Conservation (phyloP, 2,329 filamentous ascomycete genomes). For the Colletotrichum simmondsii region DNA sequence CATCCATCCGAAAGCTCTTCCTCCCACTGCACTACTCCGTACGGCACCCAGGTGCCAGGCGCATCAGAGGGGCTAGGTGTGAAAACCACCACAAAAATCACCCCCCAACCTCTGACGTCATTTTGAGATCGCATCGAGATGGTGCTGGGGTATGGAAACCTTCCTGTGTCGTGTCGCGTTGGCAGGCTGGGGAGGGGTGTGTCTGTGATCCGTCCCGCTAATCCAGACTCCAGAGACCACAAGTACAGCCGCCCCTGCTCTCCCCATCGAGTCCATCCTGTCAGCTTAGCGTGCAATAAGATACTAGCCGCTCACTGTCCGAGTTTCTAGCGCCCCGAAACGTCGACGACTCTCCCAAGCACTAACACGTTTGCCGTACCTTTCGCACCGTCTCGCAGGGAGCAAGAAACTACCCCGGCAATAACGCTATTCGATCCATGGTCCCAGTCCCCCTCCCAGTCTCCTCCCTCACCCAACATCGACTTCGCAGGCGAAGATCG, state of each 20-base stretch:
- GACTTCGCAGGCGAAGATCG: conserved; percentile 24
- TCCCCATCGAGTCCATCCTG: not conserved
- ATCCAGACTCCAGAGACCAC: not conserved
- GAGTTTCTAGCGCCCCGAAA: not conserved
- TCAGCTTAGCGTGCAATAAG: conserved; percentile 4
- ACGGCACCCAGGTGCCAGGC: not conserved
- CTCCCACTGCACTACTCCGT: not conserved
- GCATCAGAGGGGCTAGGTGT: not conserved
- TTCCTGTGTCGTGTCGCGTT: conserved; percentile 22
- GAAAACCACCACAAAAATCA: conserved; percentile 10
- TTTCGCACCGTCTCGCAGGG: not conserved
- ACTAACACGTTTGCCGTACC: conserved; percentile 3
- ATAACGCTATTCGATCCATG: conserved; percentile 18
- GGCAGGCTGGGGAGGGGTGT: not conserved
- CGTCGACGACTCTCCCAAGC: not conserved
- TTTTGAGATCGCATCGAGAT: conserved; percentile 32
- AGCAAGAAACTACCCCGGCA: not conserved
- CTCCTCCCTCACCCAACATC: conserved; percentile 28
- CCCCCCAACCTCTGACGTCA: conserved; percentile 19
- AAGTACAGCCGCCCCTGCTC: not conserved
- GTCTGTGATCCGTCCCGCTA: conserved; percentile 17
- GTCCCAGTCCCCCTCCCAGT: conserved; percentile 17
- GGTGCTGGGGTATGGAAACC: not conserved
- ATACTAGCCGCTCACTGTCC: conserved; percentile 20
- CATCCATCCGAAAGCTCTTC: not conserved